phyloP scores from a whole-genome alignment of 2,329 filamentous ascomycete species.

The Ceratocystis huliohia region DNA sequence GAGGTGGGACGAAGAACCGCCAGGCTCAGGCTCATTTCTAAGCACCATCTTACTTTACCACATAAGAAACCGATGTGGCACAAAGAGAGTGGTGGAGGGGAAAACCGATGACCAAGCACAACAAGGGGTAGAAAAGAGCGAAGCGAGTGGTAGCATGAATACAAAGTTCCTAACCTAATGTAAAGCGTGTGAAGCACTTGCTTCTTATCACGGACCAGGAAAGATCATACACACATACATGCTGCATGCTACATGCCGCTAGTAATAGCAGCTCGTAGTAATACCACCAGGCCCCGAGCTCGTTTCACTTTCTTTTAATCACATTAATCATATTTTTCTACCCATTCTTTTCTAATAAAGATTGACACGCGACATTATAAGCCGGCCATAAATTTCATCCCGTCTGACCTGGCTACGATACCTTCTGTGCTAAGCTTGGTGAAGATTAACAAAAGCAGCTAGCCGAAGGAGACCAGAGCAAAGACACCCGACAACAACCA shows the following conservation, averaged over 20 bases:
- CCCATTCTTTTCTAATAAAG: neutral
- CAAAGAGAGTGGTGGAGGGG: neutral
- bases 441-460: conserved; percentile 1
- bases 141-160: neutral
- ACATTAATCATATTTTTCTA: no score
- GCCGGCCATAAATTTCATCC: neutral
- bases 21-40: neutral
- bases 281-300: no score
- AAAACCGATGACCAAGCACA: neutral
- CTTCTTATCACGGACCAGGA: no score
- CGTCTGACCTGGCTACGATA: neutral
- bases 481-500: neutral
- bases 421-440: neutral
- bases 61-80: neutral
- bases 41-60: neutral
- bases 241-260: no score
- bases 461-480: neutral
- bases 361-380: neutral
- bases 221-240: no score
- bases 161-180: neutral
- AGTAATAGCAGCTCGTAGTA: no score
- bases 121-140: neutral
- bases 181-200: no score
- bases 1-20: no score
- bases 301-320: no score